Conservation (phyloP, 164 flowering plant genomes). For the Saururus chinensis region DNA sequence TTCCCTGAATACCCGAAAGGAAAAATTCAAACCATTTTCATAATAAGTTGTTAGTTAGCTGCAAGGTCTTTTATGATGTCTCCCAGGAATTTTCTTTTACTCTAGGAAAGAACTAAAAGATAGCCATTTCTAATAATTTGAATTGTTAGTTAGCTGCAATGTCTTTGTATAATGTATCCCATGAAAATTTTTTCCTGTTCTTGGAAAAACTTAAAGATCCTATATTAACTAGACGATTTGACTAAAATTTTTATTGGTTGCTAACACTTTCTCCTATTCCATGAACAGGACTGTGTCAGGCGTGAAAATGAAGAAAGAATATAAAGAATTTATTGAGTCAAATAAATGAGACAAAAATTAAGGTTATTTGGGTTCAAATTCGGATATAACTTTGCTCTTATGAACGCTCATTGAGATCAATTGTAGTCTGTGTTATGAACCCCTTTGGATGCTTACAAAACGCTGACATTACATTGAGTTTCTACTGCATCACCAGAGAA, state of each 20-base stretch:
- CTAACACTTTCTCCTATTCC: conserved; percentile 1
- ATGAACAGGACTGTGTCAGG: conserved; percentile 81
- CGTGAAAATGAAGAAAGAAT: conserved; percentile 97
- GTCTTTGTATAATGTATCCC: too few relatives aligned
- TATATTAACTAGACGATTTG: too few relatives aligned
- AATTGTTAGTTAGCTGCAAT: too few relatives aligned
- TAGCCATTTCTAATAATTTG: too few relatives aligned
- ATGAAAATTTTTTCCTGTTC: too few relatives aligned
- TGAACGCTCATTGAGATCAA: background rate
- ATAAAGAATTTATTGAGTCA: conserved; percentile 73
- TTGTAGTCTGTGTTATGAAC: background rate
- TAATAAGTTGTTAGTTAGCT: too few relatives aligned
- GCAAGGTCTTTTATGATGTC: too few relatives aligned
- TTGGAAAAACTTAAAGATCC: too few relatives aligned
- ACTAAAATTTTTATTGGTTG: background rate
- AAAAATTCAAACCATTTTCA: too few relatives aligned
- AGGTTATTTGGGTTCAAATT: conserved; percentile 3
- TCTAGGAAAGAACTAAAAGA: too few relatives aligned
- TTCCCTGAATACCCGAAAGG: too few relatives aligned
- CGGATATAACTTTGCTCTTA: conserved; percentile 26
- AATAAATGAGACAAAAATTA: conserved; percentile 43
- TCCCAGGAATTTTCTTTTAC: too few relatives aligned
- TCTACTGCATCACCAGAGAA: background rate
- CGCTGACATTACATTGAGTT: background rate
- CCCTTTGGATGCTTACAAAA: background rate